phyloP scores from a whole-genome alignment of 2,329 filamentous ascomycete species.

The Dothideomycetidae sp. region DNA sequence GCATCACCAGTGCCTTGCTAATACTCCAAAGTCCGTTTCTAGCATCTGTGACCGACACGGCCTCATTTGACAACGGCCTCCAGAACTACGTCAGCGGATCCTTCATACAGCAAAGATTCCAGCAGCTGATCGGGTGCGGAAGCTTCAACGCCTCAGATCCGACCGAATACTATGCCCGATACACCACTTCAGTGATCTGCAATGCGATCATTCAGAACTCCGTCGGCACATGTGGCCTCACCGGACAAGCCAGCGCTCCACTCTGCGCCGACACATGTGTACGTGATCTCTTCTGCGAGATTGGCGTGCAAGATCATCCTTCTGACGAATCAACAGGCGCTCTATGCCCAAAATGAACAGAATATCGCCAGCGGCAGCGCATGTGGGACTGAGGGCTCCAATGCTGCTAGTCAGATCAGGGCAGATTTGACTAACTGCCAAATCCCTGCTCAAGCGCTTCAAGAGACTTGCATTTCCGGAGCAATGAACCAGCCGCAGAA shows the following conservation, averaged over 20 bases:
- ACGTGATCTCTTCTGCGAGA: conserved; percentile 23
- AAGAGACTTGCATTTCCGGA: conserved; percentile 58
- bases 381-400: conserved; percentile 49
- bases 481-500: conserved; percentile 69
- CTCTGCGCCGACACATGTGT: conserved; percentile 85
- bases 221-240: conserved; percentile 51
- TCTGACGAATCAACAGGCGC: conserved; percentile 39
- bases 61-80: conserved; percentile 66
- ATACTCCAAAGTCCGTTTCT: conserved; percentile 58
- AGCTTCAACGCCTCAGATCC: conserved; percentile 65
- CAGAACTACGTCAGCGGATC: conserved; percentile 55
- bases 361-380: conserved; percentile 60
- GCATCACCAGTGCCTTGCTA: conserved; percentile 12
- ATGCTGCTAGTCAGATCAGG: conserved; percentile 60
- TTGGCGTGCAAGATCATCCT: conserved; percentile 7
- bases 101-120: conserved; percentile 69
- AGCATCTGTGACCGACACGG: conserved; percentile 58
- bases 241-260: conserved; percentile 50
- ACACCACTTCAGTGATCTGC: conserved; percentile 82
- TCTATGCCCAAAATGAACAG: conserved; percentile 79
- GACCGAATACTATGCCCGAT: conserved; percentile 76
- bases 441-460: conserved; percentile 65
- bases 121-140: conserved; percentile 64
- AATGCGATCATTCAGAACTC: conserved; percentile 91
- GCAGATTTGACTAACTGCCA: conserved; percentile 88